A percentile compares a stretch with the other conserved stretches of the same genome.
Conservation (phyloP, 768 basidiomycete genomes). For the Lactarius akahatsu region DNA sequence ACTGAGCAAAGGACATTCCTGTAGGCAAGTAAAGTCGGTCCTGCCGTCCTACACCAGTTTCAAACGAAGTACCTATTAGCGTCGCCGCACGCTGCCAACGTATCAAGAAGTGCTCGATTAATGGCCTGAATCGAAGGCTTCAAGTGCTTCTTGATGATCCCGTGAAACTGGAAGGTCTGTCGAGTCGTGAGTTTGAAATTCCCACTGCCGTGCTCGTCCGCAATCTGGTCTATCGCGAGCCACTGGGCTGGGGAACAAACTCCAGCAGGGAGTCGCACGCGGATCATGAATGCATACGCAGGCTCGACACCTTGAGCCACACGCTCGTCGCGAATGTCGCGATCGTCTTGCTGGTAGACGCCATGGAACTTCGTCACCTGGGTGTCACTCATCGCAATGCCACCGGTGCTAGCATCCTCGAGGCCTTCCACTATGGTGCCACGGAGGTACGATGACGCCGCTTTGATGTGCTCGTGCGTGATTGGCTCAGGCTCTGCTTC, state of each 20-base stretch:
- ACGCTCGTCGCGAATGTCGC: constrained; percentile 97
- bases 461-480: constrained; percentile 99
- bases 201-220: constrained; percentile 90
- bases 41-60: neutral
- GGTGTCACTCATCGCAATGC: constrained; percentile 82
- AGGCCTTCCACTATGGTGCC: constrained; percentile 95
- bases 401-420: constrained; percentile 79
- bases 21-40: constrained; percentile 22
- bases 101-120: constrained; percentile 87
- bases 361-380: constrained; percentile 99
- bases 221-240: constrained; percentile 93
- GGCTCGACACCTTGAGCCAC: constrained; percentile 90
- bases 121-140: constrained; percentile 98
- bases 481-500: constrained; percentile 96
- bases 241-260: constrained; percentile 92
- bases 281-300: constrained; percentile 98
- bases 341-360: constrained; percentile 95
- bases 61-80: constrained; percentile 69
- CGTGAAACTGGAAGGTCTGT: constrained; percentile 99
- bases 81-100: constrained; percentile 97
- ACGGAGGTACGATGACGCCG: constrained; percentile 87
- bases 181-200: constrained; percentile 98
- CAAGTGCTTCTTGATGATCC: constrained; percentile 94
- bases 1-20: constrained; percentile 92
- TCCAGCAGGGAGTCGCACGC: constrained; percentile 93